Evolutionary conservation across 2,329 filamentous ascomycete genomes (phyloP), one percentile per base, ranked within the genome.

Genomic region (Pseudogymnoascus sp.): DNA sequence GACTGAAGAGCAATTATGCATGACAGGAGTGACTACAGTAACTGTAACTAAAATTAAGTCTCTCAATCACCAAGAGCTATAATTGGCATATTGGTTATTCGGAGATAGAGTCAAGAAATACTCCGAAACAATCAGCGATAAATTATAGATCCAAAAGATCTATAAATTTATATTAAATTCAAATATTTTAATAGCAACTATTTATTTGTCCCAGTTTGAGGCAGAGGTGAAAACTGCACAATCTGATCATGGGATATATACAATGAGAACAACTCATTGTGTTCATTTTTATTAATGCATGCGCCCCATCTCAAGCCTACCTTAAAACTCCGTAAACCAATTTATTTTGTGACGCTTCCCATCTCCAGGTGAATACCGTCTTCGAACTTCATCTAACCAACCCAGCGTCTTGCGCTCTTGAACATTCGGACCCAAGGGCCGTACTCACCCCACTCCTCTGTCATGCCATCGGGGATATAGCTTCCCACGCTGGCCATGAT

Each of bases 351-450:
- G 50, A 56, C 50, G 50, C 11, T 34, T 56, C 50, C 50, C 50
- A 36, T 36, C 28, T 21, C 50, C 28, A 18, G 25, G 46, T 56
- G 28, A 56, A 56, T 56, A 18, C 28, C 46, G 46, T 31, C 46
- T 34, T 56, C 28, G n/a, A 56, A 34, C 46, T 7, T 28, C n/a
- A 25, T 59, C 68, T 73, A 88, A 62, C 86, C 85, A 68, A 89
- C 86, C 88, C 88, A 91, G 71, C 85, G 78, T 75, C 88, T 85
- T 14, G 87, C 88, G 74, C 87, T 90, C 78, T 83, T 86, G 75
- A 91, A 91, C 76, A 90, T 79, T 66, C 87, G 78, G 38, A 82
- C 80, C 88, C 88, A 90, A 12, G 88, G 87, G 14, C 87, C 86
- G 70, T 85, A 82, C 65, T 89, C 85, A n/a, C 86, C 86, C 86